Conservation (phyloP, 495 filamentous ascomycete genomes). For the Ramalina intermedia region DNA sequence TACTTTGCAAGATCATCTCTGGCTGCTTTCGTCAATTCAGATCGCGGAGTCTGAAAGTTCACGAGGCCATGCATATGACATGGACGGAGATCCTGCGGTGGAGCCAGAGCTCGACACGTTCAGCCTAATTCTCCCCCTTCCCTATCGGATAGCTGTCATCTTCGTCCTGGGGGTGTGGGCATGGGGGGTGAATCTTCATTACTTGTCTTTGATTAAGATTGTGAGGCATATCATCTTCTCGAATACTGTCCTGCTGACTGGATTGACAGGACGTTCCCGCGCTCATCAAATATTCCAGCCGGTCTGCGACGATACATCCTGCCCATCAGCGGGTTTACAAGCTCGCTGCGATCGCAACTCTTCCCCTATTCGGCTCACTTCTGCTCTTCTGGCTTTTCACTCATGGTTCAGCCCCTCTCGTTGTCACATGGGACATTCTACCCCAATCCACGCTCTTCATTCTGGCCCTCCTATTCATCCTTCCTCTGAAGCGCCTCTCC, state of each 20-base stretch:
- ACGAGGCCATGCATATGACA: constrained; percentile 32
- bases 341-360: constrained; percentile 58
- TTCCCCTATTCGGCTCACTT: constrained; percentile 54
- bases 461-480: constrained; percentile 51
- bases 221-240: constrained; percentile 24
- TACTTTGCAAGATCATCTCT: no score
- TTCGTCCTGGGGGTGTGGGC: constrained; percentile 78
- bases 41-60: not conserved
- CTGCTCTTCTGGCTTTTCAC: constrained; percentile 72
- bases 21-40: no score
- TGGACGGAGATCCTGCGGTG: constrained; percentile 68
- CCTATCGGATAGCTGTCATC: constrained; percentile 66
- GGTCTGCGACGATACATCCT: constrained; percentile 47
- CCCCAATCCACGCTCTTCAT: constrained; percentile 66
- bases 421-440: constrained; percentile 63
- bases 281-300: constrained; percentile 64
- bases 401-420: constrained; percentile 45
- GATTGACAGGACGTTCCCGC: constrained; percentile 52
- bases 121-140: constrained; percentile 71
- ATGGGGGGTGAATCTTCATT: constrained; percentile 79
- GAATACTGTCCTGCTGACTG: constrained; percentile 9
- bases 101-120: constrained; percentile 73
- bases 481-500: constrained; percentile 58
- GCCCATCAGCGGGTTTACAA: constrained; percentile 75
- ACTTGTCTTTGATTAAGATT: constrained; percentile 57